These are phyloP conservation scores for Ustilago curta DNA, from an alignment of 1,284 basidiomycete genomes.

Conservation along the genomic window DNA sequence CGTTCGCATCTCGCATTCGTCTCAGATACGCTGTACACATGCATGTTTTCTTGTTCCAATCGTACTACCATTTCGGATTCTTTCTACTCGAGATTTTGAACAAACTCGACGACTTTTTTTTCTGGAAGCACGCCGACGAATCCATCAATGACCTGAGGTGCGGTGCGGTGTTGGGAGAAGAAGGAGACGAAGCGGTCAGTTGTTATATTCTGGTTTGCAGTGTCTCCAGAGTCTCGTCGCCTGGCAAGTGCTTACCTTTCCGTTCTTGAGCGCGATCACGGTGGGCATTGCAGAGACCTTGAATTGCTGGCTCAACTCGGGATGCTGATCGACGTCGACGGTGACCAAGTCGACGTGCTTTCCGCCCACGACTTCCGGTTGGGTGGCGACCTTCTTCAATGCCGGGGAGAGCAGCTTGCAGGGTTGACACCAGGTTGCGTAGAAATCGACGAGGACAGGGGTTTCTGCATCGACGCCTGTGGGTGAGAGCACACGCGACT, in stretches of 20 bases:
- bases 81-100: slow-evolving; percentile 38
- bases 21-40: background rate
- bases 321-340: slow-evolving; percentile 55
- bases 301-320: slow-evolving; percentile 49
- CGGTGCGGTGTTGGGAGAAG: background rate
- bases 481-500: slow-evolving; percentile 27
- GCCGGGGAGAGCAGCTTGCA: slow-evolving; percentile 61
- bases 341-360: slow-evolving; percentile 52
- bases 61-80: background rate
- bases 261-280: slow-evolving; percentile 53
- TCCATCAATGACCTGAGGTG: slow-evolving; percentile 39
- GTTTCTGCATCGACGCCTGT: slow-evolving; percentile 21
- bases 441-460: slow-evolving; percentile 58
- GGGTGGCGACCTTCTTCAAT: slow-evolving; percentile 43
- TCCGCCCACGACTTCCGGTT: slow-evolving; percentile 35
- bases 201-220: background rate
- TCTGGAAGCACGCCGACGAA: slow-evolving; percentile 61
- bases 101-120: slow-evolving; percentile 53
- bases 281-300: slow-evolving; percentile 59
- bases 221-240: background rate
- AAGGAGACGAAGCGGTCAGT: background rate
- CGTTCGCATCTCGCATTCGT: background rate
- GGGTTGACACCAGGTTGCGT: slow-evolving; percentile 60
- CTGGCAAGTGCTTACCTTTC: slow-evolving; percentile 33
- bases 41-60: background rate